phyloP scores from a whole-genome alignment of 2,329 filamentous ascomycete genomes.

The Colletotrichum tofieldiae region DNA sequence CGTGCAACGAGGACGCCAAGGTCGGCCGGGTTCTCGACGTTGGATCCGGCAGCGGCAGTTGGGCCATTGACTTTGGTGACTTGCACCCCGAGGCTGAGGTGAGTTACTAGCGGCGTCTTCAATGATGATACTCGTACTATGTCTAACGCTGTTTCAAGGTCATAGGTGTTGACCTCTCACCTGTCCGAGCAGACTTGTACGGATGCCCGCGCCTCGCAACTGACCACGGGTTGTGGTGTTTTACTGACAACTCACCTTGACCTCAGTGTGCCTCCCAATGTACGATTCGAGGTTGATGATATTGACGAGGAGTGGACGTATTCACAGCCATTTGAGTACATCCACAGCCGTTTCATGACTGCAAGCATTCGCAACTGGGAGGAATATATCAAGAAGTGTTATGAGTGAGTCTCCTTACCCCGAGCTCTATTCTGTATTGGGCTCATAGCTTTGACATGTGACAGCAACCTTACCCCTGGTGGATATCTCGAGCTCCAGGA shows the following conservation, averaged over 20 bases:
- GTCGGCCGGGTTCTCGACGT: conserved; percentile 56
- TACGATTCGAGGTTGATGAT: conserved; percentile 70
- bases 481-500: conserved; percentile 58
- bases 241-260: not conserved
- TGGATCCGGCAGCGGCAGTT: conserved; percentile 63
- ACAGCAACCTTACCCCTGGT: conserved; percentile 55
- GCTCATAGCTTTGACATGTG: not conserved
- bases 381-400: conserved; percentile 62
- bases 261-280: conserved; percentile 66
- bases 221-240: not conserved
- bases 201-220: not conserved
- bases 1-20: not conserved
- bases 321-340: conserved; percentile 67
- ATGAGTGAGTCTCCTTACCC: conserved; percentile 46
- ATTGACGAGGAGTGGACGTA: conserved; percentile 67
- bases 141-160: not conserved
- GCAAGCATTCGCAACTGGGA: conserved; percentile 66
- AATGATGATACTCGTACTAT: not conserved
- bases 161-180: not conserved
- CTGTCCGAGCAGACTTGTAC: not conserved
- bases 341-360: conserved; percentile 67
- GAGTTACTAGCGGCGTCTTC: not conserved
- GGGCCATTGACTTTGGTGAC: conserved; percentile 61
- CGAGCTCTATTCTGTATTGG: too few relatives aligned
- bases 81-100: conserved; percentile 53